phyloP scores from a whole-genome alignment of 495 filamentous ascomycete genomes.

The Lasiosphaeria hispida region DNA sequence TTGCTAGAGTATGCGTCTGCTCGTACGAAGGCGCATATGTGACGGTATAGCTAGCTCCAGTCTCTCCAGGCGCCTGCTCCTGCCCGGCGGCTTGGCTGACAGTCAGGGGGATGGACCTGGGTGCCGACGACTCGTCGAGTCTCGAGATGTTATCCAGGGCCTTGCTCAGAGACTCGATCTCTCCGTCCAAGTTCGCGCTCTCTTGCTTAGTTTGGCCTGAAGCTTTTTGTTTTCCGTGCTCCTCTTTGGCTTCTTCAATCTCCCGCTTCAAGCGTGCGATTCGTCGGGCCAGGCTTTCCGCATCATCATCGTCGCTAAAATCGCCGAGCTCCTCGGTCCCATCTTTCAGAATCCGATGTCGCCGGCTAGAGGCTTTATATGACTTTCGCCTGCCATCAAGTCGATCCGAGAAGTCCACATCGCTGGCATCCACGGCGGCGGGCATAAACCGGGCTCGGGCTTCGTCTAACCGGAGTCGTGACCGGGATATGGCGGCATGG shows the following conservation, averaged over 20 bases:
- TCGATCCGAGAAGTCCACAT: constrained; percentile 80
- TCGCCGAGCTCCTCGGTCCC: constrained; percentile 64
- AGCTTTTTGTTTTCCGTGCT: constrained; percentile 54
- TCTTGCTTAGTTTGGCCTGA: constrained; percentile 29
- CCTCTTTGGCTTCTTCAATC: constrained; percentile 72
- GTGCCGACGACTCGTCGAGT: constrained; percentile 29
- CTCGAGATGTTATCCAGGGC: constrained; percentile 58
- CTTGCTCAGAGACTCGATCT: constrained; percentile 61
- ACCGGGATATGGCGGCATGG: constrained; percentile 66
- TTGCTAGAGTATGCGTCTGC: constrained; percentile 65
- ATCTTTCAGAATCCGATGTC: constrained; percentile 57
- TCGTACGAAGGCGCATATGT: constrained; percentile 57
- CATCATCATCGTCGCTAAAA: constrained; percentile 58
- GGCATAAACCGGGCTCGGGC: constrained; percentile 79
- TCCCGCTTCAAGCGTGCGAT: constrained; percentile 76
- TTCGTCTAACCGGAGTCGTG: constrained; percentile 67
- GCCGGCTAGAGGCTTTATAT: constrained; percentile 69
- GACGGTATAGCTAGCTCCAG: constrained; percentile 48
- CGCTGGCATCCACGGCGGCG: constrained; percentile 67
- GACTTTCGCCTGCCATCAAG: constrained; percentile 74
- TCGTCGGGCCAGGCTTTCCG: constrained; percentile 68
- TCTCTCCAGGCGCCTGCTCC: constrained; percentile 4
- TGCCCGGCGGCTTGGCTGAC: constrained; percentile 15
- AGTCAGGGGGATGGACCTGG: constrained; percentile 27
- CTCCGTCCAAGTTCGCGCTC: constrained; percentile 32